Evolutionary conservation across 768 basidiomycete species (phyloP), one percentile per base, ranked within the genome.

Genomic region (Russula emetica): DNA sequence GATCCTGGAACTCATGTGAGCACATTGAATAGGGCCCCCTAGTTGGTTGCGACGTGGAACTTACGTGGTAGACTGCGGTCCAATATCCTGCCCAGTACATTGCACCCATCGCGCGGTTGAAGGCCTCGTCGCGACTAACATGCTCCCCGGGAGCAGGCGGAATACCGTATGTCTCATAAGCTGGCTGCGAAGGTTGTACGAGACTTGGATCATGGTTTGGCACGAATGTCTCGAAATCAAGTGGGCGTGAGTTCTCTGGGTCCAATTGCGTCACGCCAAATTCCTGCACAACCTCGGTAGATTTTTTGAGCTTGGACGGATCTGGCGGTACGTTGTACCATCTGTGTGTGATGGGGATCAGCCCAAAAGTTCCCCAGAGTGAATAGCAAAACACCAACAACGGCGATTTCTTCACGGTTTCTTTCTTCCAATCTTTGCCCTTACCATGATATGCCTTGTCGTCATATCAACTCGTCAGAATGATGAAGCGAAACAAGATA

Each of bases 41-140:
- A 62, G 18, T 5, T 10, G 59, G 38, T 30, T 30, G 20, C 13
- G 22, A 78, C 84, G 55, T 69, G 30, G 16, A 16, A 58, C 56
- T 58, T 34, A 89, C 90, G 72, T 92, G 86, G 70, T 92, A 92
- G 53, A 91, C 80, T 1, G 90, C 90, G 2, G 89, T 90, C 90
- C 90, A 93, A 72, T 92, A 93, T 22, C 90, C 91, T 26, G 80
- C 79, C 90, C 91, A 92, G 72, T 92, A 93, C 85, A 88, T 91
- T 20, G 91, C 89, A 34, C 79, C 81, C 70, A 91, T 68, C 5
- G 90, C 91, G 54, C 85, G 84, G 28, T 80, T 77, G 73, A 92
- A 92, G 1, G 89, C 89, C 69, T 92, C 88, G 66, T 92, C 88
- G 68, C 82, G 84, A 66, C 78, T 80, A 20, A 85, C 82, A 72